phyloP scores from a whole-genome alignment of 2,329 filamentous ascomycete genomes.

The Apiospora koreana region DNA sequence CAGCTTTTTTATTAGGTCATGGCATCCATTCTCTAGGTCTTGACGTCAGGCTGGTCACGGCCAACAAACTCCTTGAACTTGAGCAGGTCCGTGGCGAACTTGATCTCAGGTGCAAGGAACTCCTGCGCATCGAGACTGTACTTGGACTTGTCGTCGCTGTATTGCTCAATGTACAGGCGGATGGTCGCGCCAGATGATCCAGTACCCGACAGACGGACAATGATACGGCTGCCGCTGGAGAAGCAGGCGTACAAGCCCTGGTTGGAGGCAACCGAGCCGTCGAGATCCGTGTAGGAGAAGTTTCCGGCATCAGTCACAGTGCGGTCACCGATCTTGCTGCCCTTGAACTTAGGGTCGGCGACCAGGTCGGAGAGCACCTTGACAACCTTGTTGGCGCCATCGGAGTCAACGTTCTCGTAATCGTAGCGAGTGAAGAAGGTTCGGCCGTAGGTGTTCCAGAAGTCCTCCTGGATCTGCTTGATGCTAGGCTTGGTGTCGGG shows the following conservation, averaged over 20 bases:
- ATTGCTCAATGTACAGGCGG: conserved; percentile 94
- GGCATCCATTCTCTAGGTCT: conserved; percentile 65
- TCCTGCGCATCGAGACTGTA: conserved; percentile 86
- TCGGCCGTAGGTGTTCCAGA: conserved; percentile 94
- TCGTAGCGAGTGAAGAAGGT: conserved; percentile 99
- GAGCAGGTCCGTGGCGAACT: conserved; percentile 79
- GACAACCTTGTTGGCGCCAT: conserved; percentile 88
- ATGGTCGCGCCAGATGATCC: conserved; percentile 96
- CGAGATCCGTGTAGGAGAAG: conserved; percentile 98
- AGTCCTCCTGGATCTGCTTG: conserved; percentile 92
- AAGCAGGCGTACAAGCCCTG: conserved; percentile 96
- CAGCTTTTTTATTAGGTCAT: not conserved
- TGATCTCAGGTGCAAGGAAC: conserved; percentile 88
- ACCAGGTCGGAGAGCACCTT: conserved; percentile 79
- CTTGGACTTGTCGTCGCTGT: conserved; percentile 77
- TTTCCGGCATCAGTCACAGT: conserved; percentile 90
- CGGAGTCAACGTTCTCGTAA: conserved; percentile 92
- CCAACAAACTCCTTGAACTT: conserved; percentile 94
- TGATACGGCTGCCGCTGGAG: conserved; percentile 90
- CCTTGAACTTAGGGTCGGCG: conserved; percentile 72
- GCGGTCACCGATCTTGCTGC: conserved; percentile 76
- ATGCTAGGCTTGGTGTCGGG: conserved; percentile 84
- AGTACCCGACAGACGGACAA: conserved; percentile 92
- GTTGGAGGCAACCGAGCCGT: conserved; percentile 92
- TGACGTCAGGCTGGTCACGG: conserved; percentile 91